These are phyloP conservation scores for Suillus occidentalis DNA, from an alignment of 768 basidiomycete genomes.

Conservation along the genomic window DNA sequence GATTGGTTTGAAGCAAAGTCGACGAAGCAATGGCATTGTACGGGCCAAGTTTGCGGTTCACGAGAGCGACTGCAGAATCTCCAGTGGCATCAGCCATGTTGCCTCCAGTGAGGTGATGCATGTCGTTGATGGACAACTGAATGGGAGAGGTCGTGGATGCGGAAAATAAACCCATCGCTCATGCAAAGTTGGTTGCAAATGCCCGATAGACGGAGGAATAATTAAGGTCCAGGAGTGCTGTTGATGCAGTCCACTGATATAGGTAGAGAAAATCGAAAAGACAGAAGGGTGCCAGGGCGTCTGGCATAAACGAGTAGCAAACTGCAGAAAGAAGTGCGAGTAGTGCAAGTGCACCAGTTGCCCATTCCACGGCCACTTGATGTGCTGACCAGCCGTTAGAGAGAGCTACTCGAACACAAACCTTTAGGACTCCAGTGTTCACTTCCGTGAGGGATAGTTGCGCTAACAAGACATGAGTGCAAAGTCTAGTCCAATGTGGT, in stretches of 20 bases:
- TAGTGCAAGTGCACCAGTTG: slow-evolving; percentile 64
- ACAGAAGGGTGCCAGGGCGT: slow-evolving; percentile 67
- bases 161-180: slow-evolving; percentile 78
- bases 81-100: slow-evolving; percentile 58
- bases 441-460: slow-evolving; percentile 74
- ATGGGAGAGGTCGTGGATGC: slow-evolving; percentile 54
- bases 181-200: slow-evolving; percentile 85
- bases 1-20: background rate
- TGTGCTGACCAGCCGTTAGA: slow-evolving; percentile 88
- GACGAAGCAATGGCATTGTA: slow-evolving; percentile 48
- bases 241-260: slow-evolving; percentile 81
- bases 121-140: slow-evolving; percentile 75
- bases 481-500: slow-evolving; percentile 4
- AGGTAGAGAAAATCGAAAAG: slow-evolving; percentile 80
- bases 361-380: slow-evolving; percentile 76
- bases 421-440: slow-evolving; percentile 69
- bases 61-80: slow-evolving; percentile 66
- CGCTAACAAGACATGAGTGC: slow-evolving; percentile 45
- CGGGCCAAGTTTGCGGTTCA: slow-evolving; percentile 80
- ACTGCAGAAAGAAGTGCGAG: slow-evolving; percentile 55
- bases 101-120: slow-evolving; percentile 85
- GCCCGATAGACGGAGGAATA: slow-evolving; percentile 83
- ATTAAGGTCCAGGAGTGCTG: slow-evolving; percentile 80
- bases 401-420: slow-evolving; percentile 89
- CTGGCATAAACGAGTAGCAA: slow-evolving; percentile 56